These are phyloP conservation scores for Colletotrichum sp. DNA, from an alignment of 2,329 filamentous ascomycete genomes.

Conservation along the genomic window DNA sequence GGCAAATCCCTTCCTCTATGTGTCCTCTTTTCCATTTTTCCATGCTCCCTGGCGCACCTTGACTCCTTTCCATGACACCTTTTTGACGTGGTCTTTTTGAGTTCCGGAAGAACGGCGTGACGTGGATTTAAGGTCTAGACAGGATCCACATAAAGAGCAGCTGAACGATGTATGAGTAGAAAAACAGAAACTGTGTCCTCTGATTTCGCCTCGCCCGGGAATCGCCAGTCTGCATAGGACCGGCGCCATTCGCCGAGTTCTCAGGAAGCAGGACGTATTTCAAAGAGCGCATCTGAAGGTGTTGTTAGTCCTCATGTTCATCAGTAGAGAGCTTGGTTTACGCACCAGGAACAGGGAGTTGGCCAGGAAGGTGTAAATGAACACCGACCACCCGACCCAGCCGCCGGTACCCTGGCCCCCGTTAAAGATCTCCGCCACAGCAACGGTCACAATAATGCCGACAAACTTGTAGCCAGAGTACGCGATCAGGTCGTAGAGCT, in stretches of 20 bases:
- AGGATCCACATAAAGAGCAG: conserved; percentile 90
- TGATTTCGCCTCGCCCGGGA: conserved; percentile 86
- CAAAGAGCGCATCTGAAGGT: conserved; percentile 80
- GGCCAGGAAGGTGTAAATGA: conserved; percentile 89
- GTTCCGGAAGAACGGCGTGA: background rate
- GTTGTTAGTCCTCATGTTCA: conserved; percentile 18
- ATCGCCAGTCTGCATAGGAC: conserved; percentile 67
- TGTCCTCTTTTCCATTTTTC: background rate
- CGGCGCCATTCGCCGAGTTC: conserved; percentile 68
- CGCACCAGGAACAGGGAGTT: conserved; percentile 94
- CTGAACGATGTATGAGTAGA: conserved; percentile 94
- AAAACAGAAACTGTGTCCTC: conserved; percentile 89
- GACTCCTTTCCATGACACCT: background rate
- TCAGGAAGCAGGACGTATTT: conserved; percentile 96
- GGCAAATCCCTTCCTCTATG: background rate
- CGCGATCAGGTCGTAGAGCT: conserved; percentile 90
- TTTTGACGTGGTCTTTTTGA: background rate
- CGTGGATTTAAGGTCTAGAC: conserved; percentile 44
- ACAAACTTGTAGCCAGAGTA: conserved; percentile 99
- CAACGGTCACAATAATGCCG: conserved; percentile 89
- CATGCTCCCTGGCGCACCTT: background rate
- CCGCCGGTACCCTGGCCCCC: conserved; percentile 83
- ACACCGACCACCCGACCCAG: conserved; percentile 88
- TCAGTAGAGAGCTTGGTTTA: conserved; percentile 15
- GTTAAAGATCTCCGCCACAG: conserved; percentile 79